Evolutionary conservation across 208 protist species (phyloP).

Genomic region (Trypanosoma cruzi): DNA sequence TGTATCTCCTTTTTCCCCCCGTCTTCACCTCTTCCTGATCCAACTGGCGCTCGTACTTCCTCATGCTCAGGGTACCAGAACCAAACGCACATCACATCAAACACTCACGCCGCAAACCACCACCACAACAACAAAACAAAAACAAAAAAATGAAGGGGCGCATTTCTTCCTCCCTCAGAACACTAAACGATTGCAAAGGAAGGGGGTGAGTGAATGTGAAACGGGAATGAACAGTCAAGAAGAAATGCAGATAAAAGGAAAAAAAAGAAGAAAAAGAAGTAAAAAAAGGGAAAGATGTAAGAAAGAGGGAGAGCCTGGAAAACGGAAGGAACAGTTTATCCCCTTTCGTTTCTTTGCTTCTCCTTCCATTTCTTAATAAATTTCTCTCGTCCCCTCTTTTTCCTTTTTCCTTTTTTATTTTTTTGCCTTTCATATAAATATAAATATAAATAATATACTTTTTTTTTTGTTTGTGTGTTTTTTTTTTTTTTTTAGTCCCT

Average conservation of each 20-base stretch:
- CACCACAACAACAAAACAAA: too few species aligned
- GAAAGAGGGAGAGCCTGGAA: not conserved
- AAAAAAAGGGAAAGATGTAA: slow-evolving; percentile 27
- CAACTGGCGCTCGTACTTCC: too few species aligned
- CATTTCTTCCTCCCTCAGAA: not conserved
- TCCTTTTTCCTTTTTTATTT: not conserved
- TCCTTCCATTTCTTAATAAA: slow-evolving; percentile 19
- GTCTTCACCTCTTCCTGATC: too few species aligned
- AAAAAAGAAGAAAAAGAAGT: slow-evolving; percentile 21
- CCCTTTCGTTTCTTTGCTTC: slow-evolving; percentile 8
- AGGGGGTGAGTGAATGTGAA: not conserved
- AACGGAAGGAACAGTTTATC: not conserved
- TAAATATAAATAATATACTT: not conserved
- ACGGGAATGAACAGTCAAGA: not conserved
- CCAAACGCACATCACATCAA: too few species aligned
- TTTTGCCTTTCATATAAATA: slow-evolving; percentile 3
- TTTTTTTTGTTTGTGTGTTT: not conserved
- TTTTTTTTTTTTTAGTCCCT: slow-evolving; percentile 9
- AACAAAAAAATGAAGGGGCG: not conserved
- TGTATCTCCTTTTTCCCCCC: too few species aligned
- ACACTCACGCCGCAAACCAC: too few species aligned
- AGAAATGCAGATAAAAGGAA: slow-evolving; percentile 13
- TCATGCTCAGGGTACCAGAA: too few species aligned
- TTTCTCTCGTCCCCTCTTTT: slow-evolving; percentile 9
- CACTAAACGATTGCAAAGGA: too few species aligned